Conservation (phyloP, 306 rosid species). For the Fragaria nilgerrensis region DNA sequence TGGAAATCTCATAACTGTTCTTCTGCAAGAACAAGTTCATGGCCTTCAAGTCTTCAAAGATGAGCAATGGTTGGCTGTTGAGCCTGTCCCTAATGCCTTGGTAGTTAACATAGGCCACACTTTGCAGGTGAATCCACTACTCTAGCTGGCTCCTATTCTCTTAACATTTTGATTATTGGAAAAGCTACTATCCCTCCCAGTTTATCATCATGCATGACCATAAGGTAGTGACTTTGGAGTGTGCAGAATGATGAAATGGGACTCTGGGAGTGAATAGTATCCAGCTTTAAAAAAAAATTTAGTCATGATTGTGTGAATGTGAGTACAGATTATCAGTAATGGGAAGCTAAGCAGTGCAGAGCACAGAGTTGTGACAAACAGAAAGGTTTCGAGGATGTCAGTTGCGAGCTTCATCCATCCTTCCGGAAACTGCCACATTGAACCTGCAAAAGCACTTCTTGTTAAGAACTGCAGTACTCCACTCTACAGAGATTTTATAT, state of each 20-base stretch:
- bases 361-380: slow-evolving; percentile 27
- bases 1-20: slow-evolving; percentile 13
- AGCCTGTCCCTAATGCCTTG: slow-evolving; percentile 46
- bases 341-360: slow-evolving; percentile 29
- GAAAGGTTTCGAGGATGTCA: slow-evolving; percentile 7
- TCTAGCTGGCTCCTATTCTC: not conserved
- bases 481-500: slow-evolving; percentile 11
- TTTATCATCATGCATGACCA: not conserved
- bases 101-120: slow-evolving; percentile 49
- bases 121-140: slow-evolving; percentile 24
- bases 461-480: not conserved
- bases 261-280: not conserved
- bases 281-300: not conserved
- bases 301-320: not conserved
- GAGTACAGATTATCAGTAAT: slow-evolving; percentile 22
- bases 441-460: slow-evolving; percentile 26
- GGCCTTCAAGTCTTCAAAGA: slow-evolving; percentile 47
- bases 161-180: not conserved
- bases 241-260: not conserved
- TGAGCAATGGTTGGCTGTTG: slow-evolving; percentile 46
- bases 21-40: slow-evolving; percentile 25
- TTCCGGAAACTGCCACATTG: slow-evolving; percentile 11
- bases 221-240: not conserved
- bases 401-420: slow-evolving; percentile 23
- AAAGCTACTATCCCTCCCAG: not conserved